Evolutionary conservation across 2,329 filamentous ascomycete species (phyloP).

Genomic region (Chaetomium olivaceum): DNA sequence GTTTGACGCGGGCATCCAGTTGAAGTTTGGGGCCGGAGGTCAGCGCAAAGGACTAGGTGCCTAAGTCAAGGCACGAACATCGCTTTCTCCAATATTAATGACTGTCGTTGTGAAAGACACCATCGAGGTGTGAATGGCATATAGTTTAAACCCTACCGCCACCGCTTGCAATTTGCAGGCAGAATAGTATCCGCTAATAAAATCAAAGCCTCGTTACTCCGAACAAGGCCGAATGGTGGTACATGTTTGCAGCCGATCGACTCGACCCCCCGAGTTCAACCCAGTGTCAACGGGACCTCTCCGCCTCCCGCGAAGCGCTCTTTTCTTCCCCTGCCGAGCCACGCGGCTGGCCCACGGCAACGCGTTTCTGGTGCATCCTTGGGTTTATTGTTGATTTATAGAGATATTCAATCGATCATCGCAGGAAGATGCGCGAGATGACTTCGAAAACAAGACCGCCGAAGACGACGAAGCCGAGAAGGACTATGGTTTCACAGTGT

Average conservation of each 20-base stretch:
- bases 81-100: not conserved
- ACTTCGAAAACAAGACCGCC: conserved; percentile 61
- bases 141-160: not conserved
- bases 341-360: not conserved
- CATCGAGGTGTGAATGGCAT: conserved; percentile 9
- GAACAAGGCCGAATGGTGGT: conserved; percentile 12
- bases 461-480: conserved; percentile 63
- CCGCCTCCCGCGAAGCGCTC: not conserved
- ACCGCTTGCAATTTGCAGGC: not conserved
- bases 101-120: not conserved
- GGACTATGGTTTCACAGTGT: conserved; percentile 41
- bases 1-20: conserved; percentile 57
- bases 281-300: not conserved
- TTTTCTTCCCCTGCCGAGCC: not conserved
- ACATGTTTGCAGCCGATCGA: conserved; percentile 1
- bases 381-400: not conserved
- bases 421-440: conserved; percentile 52
- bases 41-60: conserved; percentile 56
- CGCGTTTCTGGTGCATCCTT: not conserved
- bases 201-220: conserved; percentile 3
- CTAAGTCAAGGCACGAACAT: conserved; percentile 33
- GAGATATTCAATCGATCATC: conserved; percentile 12
- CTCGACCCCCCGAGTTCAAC: not conserved
- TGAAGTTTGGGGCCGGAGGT: conserved; percentile 54
- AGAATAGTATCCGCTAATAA: conserved; percentile 20